Evolutionary conservation across 371 early-diverging fungal species (phyloP).

Genomic region (Syncephalastrum sp.): DNA sequence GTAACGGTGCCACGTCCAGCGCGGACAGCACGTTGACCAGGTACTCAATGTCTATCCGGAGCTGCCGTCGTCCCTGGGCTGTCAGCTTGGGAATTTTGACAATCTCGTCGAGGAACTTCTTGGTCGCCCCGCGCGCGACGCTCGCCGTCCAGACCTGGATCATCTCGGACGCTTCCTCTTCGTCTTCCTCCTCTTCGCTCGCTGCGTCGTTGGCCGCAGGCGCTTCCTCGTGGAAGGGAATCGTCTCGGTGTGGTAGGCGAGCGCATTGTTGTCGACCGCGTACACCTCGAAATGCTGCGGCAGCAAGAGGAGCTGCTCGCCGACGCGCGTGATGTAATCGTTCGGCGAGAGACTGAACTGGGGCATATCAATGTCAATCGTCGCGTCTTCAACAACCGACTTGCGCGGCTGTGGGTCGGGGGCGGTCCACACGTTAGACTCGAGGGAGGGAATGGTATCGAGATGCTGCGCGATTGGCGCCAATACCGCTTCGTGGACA

Average conservation of each 20-base stretch:
- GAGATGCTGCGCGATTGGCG: slow-evolving; percentile 50
- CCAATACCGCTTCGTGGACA: slow-evolving; percentile 60
- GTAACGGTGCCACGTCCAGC: slow-evolving; percentile 55
- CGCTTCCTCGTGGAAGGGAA: slow-evolving; percentile 46
- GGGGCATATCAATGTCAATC: slow-evolving; percentile 43
- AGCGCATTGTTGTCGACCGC: slow-evolving; percentile 51
- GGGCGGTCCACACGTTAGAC: slow-evolving; percentile 25
- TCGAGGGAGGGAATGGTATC: slow-evolving; percentile 40
- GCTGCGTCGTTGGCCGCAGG: neutral
- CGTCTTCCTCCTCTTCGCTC: slow-evolving; percentile 8
- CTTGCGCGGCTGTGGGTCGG: slow-evolving; percentile 19
- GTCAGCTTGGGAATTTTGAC: slow-evolving; percentile 37
- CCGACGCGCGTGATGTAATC: slow-evolving; percentile 69
- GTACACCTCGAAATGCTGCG: slow-evolving; percentile 71
- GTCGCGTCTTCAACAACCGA: slow-evolving; percentile 12
- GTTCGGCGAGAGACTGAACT: slow-evolving; percentile 61
- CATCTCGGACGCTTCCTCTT: slow-evolving; percentile 35
- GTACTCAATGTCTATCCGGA: slow-evolving; percentile 63
- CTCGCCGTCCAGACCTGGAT: slow-evolving; percentile 71
- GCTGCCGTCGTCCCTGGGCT: slow-evolving; percentile 51
- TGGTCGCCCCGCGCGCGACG: slow-evolving; percentile 59
- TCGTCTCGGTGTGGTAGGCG: slow-evolving; percentile 50
- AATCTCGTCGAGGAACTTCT: slow-evolving; percentile 38
- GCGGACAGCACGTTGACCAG: slow-evolving; percentile 62
- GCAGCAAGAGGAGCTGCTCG: slow-evolving; percentile 66